Evolutionary conservation across 192 early-diverging fungal species (phyloP), one percentile per base, ranked within the genome.

Genomic region (Mortierella antarctica): DNA sequence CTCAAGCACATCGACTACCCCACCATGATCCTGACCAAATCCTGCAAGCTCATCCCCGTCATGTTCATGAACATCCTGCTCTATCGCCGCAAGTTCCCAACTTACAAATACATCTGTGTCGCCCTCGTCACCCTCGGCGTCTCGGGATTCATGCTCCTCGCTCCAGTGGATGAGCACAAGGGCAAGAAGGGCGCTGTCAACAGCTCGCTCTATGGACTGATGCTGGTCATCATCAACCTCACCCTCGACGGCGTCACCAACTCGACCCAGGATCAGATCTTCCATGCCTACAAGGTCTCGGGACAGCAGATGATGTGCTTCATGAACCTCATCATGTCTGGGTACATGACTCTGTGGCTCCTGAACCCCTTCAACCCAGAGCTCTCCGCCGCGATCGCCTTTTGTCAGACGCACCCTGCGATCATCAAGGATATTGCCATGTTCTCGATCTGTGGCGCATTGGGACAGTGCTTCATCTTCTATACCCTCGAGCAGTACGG

Each of bases 401-500:
- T 99, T 72, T 90, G 91, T 69, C 64, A 84, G 15, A 80, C 84
- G 9, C 93, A 97, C 64, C 98, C 98, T 9, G 88, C 85, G 13
- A 93, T 97, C 5, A 81, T 95, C 53, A 58, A 82, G 17, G 96
- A 99, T 74, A 91, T 99, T 44, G 68, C 93, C 49, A 85, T 98
- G 74, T 99, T 96, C 89, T 91, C 93, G 3, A 67, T 97, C 6
- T 95, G 93, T 83, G 98, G 98, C 13, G 95, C 96, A 8, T 50
- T 98, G 13, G 98, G 98, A n/a, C 98, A 99, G 84, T 94, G 94
- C 86, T 98, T 99, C 85, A 96, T 99, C 62, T 99, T 96, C 84
- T 95, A 95, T 85, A 96, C 94, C 46, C 90, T 99, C 23, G 92
- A 95, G 55, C 86, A 87, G 9, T 98, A 95, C 83, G 98, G 97